phyloP scores from a whole-genome alignment of 805 yeast genomes.

The Teunomyces atbi region DNA sequence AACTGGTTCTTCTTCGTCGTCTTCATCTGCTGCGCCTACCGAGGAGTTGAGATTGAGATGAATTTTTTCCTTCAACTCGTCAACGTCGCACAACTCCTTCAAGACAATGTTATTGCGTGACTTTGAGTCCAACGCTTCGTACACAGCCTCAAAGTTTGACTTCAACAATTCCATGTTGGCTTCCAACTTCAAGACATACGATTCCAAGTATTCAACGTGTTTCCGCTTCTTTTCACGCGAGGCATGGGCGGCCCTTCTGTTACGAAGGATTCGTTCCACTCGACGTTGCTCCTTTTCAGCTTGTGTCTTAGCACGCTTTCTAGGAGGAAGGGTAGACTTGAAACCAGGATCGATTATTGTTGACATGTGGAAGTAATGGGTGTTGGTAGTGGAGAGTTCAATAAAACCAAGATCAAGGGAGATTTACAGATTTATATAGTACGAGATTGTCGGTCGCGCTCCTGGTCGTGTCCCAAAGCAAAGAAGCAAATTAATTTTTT shows the following conservation, averaged over 20 bases:
- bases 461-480: background rate
- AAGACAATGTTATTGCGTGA: constrained; percentile 9
- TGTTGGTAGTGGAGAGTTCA: background rate
- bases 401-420: background rate
- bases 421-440: background rate
- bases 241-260: constrained; percentile 96
- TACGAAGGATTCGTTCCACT: constrained; percentile 86
- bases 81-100: constrained; percentile 15
- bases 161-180: constrained; percentile 25
- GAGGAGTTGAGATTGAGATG: constrained; percentile 21
- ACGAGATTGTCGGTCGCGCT: background rate
- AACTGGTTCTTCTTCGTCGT: constrained; percentile 10
- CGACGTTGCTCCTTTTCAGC: constrained; percentile 97
- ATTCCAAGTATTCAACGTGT: constrained; percentile 83
- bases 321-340: constrained; percentile 71
- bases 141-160: constrained; percentile 22
- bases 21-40: constrained; percentile 10
- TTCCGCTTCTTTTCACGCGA: constrained; percentile 94
- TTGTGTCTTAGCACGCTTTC: constrained; percentile 93
- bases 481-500: background rate
- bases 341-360: constrained; percentile 11
- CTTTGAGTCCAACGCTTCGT: constrained; percentile 10
- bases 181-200: constrained; percentile 48
- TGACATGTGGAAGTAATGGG: background rate
- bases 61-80: constrained; percentile 25